A percentile compares a stretch with the other conserved stretches of the same genome.
These are phyloP conservation scores for Pichia gijzeniarum DNA, from an alignment of 805 yeast genomes.

Conservation along the genomic window DNA sequence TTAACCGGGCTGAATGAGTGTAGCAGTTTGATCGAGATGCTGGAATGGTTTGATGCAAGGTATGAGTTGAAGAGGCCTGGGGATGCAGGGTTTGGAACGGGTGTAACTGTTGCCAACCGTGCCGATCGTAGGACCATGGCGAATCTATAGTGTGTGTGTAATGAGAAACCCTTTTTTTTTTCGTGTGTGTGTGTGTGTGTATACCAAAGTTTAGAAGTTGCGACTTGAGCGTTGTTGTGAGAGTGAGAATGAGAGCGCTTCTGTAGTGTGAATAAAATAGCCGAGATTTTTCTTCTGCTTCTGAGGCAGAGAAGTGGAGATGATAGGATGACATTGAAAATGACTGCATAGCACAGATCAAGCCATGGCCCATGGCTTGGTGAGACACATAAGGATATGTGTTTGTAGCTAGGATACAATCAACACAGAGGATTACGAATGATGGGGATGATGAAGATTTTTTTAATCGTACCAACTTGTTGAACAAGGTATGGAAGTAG, in stretches of 20 bases:
- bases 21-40: constrained; percentile 50
- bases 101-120: constrained; percentile 23
- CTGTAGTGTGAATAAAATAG: no score
- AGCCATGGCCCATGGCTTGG: no score
- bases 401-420: constrained; percentile 2
- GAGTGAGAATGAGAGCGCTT: neutral
- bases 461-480: constrained; percentile 26
- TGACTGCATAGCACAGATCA: no score
- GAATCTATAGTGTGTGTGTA: neutral
- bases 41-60: constrained; percentile 75
- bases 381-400: neutral
- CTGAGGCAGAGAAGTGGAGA: no score
- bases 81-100: constrained; percentile 63
- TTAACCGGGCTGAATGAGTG: constrained; percentile 60
- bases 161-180: constrained; percentile 2
- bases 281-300: no score
- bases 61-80: constrained; percentile 62
- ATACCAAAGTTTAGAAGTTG: no score
- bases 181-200: neutral
- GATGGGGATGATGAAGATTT: constrained; percentile 25
- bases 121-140: constrained; percentile 9
- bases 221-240: neutral
- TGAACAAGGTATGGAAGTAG: constrained; percentile 23
- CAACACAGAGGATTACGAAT: constrained; percentile 3
- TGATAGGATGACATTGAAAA: no score